A percentile compares a stretch with the other conserved stretches of the same genome.
Evolutionary conservation across 495 filamentous ascomycete genomes (phyloP).

Genomic region (Neurospora sp.): DNA sequence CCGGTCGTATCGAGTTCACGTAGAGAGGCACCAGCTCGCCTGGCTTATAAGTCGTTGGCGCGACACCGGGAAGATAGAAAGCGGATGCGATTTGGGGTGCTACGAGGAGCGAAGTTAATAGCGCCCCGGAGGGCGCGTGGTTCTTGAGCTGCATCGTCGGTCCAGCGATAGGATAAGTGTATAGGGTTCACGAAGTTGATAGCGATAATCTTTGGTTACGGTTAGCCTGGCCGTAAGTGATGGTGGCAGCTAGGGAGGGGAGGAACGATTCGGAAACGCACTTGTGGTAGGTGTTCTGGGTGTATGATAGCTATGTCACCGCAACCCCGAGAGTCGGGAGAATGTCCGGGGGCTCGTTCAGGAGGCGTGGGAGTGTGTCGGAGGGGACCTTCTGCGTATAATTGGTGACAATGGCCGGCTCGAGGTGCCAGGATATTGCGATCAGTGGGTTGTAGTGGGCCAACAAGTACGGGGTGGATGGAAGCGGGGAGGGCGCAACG

Average conservation of each 20-base stretch:
- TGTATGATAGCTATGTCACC: not conserved
- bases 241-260: not conserved
- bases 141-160: conserved; percentile 37
- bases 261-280: not conserved
- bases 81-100: conserved; percentile 51
- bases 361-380: not conserved
- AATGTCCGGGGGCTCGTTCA: not conserved
- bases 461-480: not conserved
- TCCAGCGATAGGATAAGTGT: not conserved
- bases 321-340: not conserved
- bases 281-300: not conserved
- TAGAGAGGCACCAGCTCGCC: conserved; percentile 74
- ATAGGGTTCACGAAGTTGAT: not conserved
- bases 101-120: conserved; percentile 35
- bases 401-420: not conserved
- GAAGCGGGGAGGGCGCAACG: not conserved
- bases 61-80: conserved; percentile 94
- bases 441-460: not conserved
- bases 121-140: conserved; percentile 36
- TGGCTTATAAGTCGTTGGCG: conserved; percentile 77
- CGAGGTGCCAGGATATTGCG: not conserved
- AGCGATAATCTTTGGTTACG: not conserved
- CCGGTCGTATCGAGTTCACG: conserved; percentile 86
- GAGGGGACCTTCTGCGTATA: not conserved
- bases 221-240: not conserved